phyloP scores from a whole-genome alignment of 306 rosid species.

The Prunus persica region Prunus_persica_NCBIv2 NC_034010.1:29951501-29952000 shows the following conservation, averaged over 20 bases:
- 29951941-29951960: constrained; percentile 53
- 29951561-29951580: background rate
- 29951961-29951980: constrained; percentile 62
- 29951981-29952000: constrained; percentile 60
- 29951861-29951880: background rate
- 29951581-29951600: background rate
- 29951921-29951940: background rate
- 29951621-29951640: constrained; percentile 39
- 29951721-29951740: constrained; percentile 52
- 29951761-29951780: constrained; percentile 46
- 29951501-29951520: background rate
- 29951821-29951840: constrained; percentile 57
- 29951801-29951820: constrained; percentile 59
- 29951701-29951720: constrained; percentile 54
- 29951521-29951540: background rate
- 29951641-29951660: constrained; percentile 71
- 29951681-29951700: constrained; percentile 37
- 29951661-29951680: constrained; percentile 49
- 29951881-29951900: background rate
- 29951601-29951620: background rate
- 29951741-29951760: constrained; percentile 49
- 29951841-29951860: constrained; percentile 50
- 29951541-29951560: background rate
- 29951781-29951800: constrained; percentile 38
- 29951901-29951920: background rate